Conservation (phyloP, 352 stramenopile genomes). For the Pythium brachiatum region DNA sequence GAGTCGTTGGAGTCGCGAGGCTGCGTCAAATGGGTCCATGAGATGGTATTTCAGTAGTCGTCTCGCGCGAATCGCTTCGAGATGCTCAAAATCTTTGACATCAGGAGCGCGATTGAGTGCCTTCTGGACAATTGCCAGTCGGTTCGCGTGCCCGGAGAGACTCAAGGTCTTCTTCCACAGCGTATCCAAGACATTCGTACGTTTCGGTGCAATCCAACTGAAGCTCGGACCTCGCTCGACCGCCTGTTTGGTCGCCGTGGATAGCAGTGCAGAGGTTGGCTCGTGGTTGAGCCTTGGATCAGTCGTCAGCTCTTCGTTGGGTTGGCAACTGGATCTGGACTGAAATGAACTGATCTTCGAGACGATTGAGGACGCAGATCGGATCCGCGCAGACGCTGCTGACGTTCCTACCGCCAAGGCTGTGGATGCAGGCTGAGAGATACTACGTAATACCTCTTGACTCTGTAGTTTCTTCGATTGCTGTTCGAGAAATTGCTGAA, state of each 20-base stretch:
- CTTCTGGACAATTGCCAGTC: constrained; percentile 13
- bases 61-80: constrained; percentile 19
- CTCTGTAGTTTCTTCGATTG: not conserved
- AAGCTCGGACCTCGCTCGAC: not conserved
- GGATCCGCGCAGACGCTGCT: not conserved
- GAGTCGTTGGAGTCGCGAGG: constrained; percentile 21
- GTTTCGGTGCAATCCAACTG: not conserved
- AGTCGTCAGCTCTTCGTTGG: not conserved
- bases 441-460: too few species aligned
- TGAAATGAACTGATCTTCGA: not conserved
- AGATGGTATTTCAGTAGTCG: constrained; percentile 27
- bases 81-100: constrained; percentile 12
- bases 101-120: not conserved
- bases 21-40: constrained; percentile 36
- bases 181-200: not conserved
- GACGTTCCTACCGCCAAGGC: not conserved
- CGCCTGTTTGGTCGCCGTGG: not conserved
- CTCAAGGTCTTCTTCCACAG: constrained; percentile 1
- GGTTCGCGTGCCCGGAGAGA: constrained; percentile 3
- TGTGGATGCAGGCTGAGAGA: not conserved
- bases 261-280: too few species aligned
- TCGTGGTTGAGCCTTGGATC: too few species aligned
- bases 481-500: constrained; percentile 13
- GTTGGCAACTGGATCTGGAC: not conserved
- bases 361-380: not conserved